Conservation (phyloP, 2,329 filamentous ascomycete species). For the Eutypella sp. region DNA sequence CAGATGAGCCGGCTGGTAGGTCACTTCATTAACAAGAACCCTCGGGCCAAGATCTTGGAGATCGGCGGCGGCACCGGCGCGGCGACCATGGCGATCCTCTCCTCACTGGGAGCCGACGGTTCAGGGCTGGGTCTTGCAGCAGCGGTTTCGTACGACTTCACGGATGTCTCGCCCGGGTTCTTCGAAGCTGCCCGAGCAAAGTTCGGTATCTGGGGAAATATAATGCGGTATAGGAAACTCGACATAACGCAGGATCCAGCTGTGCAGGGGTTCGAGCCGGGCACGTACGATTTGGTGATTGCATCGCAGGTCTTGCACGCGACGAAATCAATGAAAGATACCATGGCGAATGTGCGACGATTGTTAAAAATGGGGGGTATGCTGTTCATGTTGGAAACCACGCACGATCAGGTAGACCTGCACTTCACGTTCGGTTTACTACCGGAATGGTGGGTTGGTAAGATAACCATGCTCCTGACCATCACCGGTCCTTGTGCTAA, state of each 20-base stretch:
- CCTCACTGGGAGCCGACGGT: too few species aligned
- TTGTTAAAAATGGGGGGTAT: conserved; percentile 18
- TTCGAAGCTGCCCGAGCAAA: too few species aligned
- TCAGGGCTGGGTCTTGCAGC: too few species aligned
- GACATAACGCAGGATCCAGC: conserved; percentile 24
- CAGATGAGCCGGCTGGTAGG: too few species aligned
- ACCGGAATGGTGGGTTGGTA: conserved; percentile 13
- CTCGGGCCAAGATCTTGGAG: too few species aligned
- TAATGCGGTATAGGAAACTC: conserved; percentile 26
- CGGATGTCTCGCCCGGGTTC: too few species aligned
- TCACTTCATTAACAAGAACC: too few species aligned
- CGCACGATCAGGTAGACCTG: conserved; percentile 3
- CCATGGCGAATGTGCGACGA: conserved; percentile 14
- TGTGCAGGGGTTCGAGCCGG: conserved; percentile 6
- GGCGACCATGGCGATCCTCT: too few species aligned
- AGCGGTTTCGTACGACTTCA: too few species aligned
- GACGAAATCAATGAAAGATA: conserved; percentile 9
- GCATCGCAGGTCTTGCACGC: conserved; percentile 19
- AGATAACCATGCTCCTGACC: conserved; percentile 2
- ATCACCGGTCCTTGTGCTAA: conserved; percentile 1
- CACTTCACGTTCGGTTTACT: conserved; percentile 11
- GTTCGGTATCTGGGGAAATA: too few species aligned
- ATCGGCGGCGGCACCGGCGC: too few species aligned
- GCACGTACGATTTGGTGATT: conserved; percentile 20
- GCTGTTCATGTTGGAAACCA: conserved; percentile 15